Conservation (phyloP, 768 basidiomycete genomes). For the Psilocybe subaeruginosa region DNA sequence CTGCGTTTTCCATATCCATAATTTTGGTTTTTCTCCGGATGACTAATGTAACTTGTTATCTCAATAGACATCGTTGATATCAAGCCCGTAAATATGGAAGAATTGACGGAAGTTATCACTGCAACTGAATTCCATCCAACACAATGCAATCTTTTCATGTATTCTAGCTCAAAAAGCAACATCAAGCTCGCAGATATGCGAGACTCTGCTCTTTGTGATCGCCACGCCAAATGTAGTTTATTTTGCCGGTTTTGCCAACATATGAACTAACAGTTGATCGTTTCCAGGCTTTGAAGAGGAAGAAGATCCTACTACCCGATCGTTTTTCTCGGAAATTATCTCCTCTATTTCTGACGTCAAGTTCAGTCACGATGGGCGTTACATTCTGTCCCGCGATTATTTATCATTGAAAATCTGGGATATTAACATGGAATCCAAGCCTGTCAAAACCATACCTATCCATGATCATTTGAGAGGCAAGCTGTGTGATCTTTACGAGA, state of each 20-base stretch:
- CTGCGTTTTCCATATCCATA: slow-evolving; percentile 1
- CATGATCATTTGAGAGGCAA: slow-evolving; percentile 98
- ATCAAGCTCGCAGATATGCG: slow-evolving; percentile 99
- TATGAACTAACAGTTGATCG: slow-evolving; percentile 14
- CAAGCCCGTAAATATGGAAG: slow-evolving; percentile 99
- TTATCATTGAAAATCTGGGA: slow-evolving; percentile 99
- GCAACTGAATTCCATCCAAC: slow-evolving; percentile 98
- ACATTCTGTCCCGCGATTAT: slow-evolving; percentile 97
- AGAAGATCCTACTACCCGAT: slow-evolving; percentile 95
- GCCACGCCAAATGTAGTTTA: slow-evolving; percentile 89
- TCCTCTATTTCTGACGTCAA: slow-evolving; percentile 99
- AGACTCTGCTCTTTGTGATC: slow-evolving; percentile 95
- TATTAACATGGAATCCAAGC: slow-evolving; percentile 97
- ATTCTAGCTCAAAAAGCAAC: slow-evolving; percentile 98
- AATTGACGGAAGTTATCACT: slow-evolving; percentile 99
- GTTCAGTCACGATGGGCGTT: slow-evolving; percentile 96
- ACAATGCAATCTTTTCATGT: slow-evolving; percentile 99
- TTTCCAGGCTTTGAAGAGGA: slow-evolving; percentile 94
- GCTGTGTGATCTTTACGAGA: slow-evolving; percentile 98
- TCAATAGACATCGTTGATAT: slow-evolving; percentile 95
- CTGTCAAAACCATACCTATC: slow-evolving; percentile 96
- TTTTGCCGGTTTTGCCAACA: slow-evolving; percentile 4
- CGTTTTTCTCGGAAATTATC: slow-evolving; percentile 99
- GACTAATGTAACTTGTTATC: slow-evolving; percentile 16
- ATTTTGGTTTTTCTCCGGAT: slow-evolving; percentile 11